Conservation (phyloP, 768 basidiomycete genomes). For the Agrocybe praecox region DNA sequence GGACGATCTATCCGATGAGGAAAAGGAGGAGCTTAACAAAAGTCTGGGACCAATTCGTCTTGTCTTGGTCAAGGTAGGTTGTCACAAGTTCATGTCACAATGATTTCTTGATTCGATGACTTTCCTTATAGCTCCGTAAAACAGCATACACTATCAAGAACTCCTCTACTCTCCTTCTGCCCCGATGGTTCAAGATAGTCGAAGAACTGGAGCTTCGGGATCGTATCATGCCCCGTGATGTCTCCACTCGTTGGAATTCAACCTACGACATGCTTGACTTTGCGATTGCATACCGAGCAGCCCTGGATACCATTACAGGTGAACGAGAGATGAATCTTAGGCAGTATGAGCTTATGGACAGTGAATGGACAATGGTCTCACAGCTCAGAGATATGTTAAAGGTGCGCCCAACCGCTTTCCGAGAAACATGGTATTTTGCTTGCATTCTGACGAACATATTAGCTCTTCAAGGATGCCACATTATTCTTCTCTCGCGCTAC, state of each 20-base stretch:
- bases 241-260: constrained; percentile 41
- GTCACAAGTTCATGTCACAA: too few species aligned
- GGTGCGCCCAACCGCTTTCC: too few species aligned
- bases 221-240: constrained; percentile 35
- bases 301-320: constrained; percentile 27
- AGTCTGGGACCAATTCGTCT: constrained; percentile 20
- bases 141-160: too few species aligned
- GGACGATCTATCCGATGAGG: neutral
- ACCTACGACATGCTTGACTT: constrained; percentile 37
- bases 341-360: constrained; percentile 20
- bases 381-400: constrained; percentile 31
- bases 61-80: constrained; percentile 33
- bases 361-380: constrained; percentile 32
- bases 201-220: constrained; percentile 10
- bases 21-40: constrained; percentile 11
- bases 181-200: neutral
- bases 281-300: constrained; percentile 27
- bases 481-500: constrained; percentile 16
- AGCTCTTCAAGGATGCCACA: constrained; percentile 21
- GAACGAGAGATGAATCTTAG: constrained; percentile 17
- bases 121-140: too few species aligned
- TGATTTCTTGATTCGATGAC: too few species aligned
- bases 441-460: too few species aligned
- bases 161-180: too few species aligned
- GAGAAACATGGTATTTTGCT: too few species aligned